Base-by-base conservation (phyloP, 805 yeast genomes). In the Candida maris region DNA sequence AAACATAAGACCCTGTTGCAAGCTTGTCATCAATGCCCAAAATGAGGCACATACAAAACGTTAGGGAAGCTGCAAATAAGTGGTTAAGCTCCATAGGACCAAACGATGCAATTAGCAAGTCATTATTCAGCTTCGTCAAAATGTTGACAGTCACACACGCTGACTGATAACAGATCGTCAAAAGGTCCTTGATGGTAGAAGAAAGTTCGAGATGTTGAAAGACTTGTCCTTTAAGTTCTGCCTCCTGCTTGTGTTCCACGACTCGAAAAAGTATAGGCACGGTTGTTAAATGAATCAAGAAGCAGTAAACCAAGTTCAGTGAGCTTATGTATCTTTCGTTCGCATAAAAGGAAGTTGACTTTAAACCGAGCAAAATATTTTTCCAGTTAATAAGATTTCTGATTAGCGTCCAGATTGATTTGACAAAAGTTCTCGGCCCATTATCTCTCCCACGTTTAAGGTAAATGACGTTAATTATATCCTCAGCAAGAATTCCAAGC, bases 61-160 rank as follows among this genome's bases (percentile, higher is more conserved):
- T 34, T 5, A 34, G 17, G 5, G 37, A 6, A 6, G 37, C 37
- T 6, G 37, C 37, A 19, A 21, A 34, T 6, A 34, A 19, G 19
- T 34, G 37, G 15, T 34, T 27, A 4, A 34, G 19, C 16, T 34
- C 37, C 37, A 34, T 34, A 14, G 37, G 37, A 5, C 37, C 37
- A 34, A 34, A 34, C 9, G 31, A 13, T 5, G 37, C 37, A 17
- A 34, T n/a, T 4, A 34, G 21, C 5, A 27, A 15, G 6, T 26
- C 29, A 12, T 27, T n/a, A 14, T 27, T 16, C n/a, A 34, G 32
- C 31, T 9, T 27, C 9, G 23, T n/a, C 21, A 34, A 10, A 14
- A 34, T 34, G 26, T 27, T 19, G 18, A 34, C 26, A 6, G 37
- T 34, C 13, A 34, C 24, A 27, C 37, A 34, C 8, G 37, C 37